A percentile compares a stretch with the other conserved stretches of the same genome.
Evolutionary conservation across 371 early-diverging fungal species (phyloP).

Genomic region (Lichtheimia hyalospora): DNA sequence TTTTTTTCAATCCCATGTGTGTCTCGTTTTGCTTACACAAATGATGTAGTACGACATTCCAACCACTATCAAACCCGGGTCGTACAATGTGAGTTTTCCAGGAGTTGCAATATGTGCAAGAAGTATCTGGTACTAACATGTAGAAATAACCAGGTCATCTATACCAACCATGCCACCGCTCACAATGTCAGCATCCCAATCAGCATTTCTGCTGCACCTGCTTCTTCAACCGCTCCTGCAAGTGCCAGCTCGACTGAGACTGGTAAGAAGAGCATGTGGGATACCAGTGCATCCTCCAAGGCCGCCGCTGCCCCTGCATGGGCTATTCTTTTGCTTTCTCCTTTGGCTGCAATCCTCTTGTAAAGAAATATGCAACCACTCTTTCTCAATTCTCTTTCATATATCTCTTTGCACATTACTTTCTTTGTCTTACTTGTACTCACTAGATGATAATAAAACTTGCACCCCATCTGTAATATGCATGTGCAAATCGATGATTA

Average conservation of each 20-base stretch:
- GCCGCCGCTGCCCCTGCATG: not conserved
- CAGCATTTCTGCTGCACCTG: slow-evolving; percentile 26
- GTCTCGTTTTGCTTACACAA: slow-evolving; percentile 1
- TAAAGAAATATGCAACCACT: too few relatives aligned
- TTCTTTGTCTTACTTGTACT: too few relatives aligned
- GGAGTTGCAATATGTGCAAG: not conserved
- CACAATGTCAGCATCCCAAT: slow-evolving; percentile 29
- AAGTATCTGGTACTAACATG: not conserved
- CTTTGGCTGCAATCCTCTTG: too few relatives aligned
- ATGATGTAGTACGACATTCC: slow-evolving; percentile 33
- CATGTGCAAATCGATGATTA: too few relatives aligned
- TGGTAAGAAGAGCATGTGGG: slow-evolving; percentile 8
- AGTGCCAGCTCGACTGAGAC: slow-evolving; percentile 1
- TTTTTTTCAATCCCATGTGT: not conserved
- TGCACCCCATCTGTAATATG: too few relatives aligned
- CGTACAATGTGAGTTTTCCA: slow-evolving; percentile 19
- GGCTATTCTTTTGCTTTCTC: not conserved
- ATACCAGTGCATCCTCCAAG: not conserved
- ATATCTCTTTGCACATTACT: too few relatives aligned
- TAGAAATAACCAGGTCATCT: slow-evolving; percentile 20
- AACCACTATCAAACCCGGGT: slow-evolving; percentile 23
- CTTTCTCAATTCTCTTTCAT: too few relatives aligned
- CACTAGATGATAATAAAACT: too few relatives aligned
- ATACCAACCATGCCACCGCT: slow-evolving; percentile 20
- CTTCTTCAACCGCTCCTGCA: not conserved